Evolutionary conservation across 495 filamentous ascomycete genomes (phyloP).

Genomic region (Monascus purpureus): DNA sequence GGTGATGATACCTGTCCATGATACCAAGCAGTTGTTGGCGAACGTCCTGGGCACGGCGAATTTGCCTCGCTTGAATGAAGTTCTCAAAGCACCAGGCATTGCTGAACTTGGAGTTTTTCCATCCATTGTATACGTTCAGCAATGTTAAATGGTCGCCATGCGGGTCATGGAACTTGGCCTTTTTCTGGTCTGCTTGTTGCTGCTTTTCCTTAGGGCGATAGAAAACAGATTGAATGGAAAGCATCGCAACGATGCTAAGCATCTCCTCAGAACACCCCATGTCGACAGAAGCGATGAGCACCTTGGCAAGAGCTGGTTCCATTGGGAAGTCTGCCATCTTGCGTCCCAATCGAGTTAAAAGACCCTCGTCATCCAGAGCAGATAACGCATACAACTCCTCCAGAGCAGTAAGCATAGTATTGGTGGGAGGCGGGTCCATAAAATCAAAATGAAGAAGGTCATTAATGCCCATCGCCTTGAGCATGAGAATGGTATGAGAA

Average conservation of each 20-base stretch:
- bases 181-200: constrained; percentile 90
- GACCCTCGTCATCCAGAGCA: constrained; percentile 90
- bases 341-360: constrained; percentile 79
- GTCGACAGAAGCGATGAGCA: constrained; percentile 75
- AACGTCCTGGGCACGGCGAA: constrained; percentile 83
- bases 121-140: constrained; percentile 91
- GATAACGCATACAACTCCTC: constrained; percentile 90
- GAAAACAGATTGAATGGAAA: constrained; percentile 72
- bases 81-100: constrained; percentile 96
- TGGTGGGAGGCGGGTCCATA: constrained; percentile 95
- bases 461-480: constrained; percentile 99
- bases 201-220: constrained; percentile 96
- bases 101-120: constrained; percentile 70
- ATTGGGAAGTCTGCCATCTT: constrained; percentile 99
- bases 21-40: constrained; percentile 84
- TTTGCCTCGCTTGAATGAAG: constrained; percentile 83
- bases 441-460: constrained; percentile 96
- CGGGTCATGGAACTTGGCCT: constrained; percentile 91
- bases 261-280: constrained; percentile 87
- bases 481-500: constrained; percentile 89
- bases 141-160: constrained; percentile 89
- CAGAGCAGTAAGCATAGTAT: constrained; percentile 91
- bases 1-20: constrained; percentile 76
- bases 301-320: constrained; percentile 78
- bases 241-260: constrained; percentile 89